These are phyloP conservation scores for Mucor velutinosus DNA, from an alignment of 371 early-diverging fungal genomes.

Conservation along the genomic window DNA sequence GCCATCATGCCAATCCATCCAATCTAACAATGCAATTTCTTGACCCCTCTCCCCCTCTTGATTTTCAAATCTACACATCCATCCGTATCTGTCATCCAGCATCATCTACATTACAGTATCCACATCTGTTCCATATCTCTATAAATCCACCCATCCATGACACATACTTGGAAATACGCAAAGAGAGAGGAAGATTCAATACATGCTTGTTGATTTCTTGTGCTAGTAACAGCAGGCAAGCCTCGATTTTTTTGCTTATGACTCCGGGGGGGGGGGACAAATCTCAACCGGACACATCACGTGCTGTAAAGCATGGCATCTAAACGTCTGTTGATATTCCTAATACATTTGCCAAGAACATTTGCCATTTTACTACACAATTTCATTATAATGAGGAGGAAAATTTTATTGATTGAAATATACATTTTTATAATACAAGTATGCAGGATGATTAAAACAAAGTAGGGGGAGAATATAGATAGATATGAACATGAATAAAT, in stretches of 20 bases:
- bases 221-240: constrained; percentile 12
- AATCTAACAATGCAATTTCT: background rate
- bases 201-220: background rate
- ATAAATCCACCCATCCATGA: background rate
- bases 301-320: background rate
- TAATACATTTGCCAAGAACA: background rate
- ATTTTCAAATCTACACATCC: constrained; percentile 4
- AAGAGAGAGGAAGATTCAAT: constrained; percentile 30
- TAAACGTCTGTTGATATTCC: background rate
- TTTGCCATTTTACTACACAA: background rate
- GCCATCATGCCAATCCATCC: background rate
- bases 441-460: background rate
- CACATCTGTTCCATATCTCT: background rate
- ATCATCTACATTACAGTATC: background rate
- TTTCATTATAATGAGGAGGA: background rate
- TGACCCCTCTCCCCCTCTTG: background rate
- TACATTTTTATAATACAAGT: constrained; percentile 1
- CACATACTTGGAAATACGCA: constrained; percentile 30
- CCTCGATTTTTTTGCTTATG: background rate
- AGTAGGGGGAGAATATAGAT: background rate
- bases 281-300: background rate
- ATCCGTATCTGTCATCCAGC: background rate
- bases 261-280: background rate
- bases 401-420: background rate
- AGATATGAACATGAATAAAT: background rate